phyloP scores from a whole-genome alignment of 805 yeast species.

The Metschnikowia lochheadii region DNA sequence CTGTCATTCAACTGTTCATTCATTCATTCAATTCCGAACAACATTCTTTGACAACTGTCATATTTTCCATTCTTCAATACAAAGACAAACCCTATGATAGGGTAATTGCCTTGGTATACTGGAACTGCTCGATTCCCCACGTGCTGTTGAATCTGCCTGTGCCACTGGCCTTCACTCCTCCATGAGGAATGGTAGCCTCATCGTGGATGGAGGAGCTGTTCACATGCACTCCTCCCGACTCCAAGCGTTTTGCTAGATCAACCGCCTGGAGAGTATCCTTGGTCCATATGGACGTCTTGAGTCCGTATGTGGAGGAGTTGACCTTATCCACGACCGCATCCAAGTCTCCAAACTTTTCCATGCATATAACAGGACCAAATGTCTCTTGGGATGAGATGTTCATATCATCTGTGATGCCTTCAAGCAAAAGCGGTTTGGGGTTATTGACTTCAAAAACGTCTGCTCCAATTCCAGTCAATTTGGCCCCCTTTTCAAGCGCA shows the following conservation, averaged over 20 bases:
- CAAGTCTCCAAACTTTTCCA: conserved; percentile 23
- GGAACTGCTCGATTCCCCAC: conserved; percentile 45
- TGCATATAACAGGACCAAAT: conserved; percentile 42
- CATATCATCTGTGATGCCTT: conserved; percentile 28
- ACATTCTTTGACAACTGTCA: too few relatives aligned
- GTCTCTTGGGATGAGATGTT: conserved; percentile 29
- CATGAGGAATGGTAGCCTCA: conserved; percentile 41
- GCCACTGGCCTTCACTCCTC: conserved; percentile 41
- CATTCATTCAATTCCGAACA: background rate
- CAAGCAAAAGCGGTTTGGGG: conserved; percentile 29
- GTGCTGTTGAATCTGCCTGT: conserved; percentile 34
- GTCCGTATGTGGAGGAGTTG: conserved; percentile 26
- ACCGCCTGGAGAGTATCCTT: conserved; percentile 32
- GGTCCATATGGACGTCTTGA: conserved; percentile 43
- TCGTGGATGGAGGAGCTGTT: conserved; percentile 32
- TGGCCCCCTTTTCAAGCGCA: conserved; percentile 38
- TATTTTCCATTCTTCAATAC: background rate
- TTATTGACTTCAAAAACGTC: background rate
- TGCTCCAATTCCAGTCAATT: conserved; percentile 5
- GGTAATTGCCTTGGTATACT: conserved; percentile 35
- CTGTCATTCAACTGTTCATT: background rate
- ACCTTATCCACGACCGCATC: conserved; percentile 6
- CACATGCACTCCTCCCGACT: conserved; percentile 40
- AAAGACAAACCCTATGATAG: conserved; percentile 5
- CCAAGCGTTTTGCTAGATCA: conserved; percentile 29